Evolutionary conservation across 1,284 basidiomycete genomes (phyloP).

Genomic region (Cronartium quercuum): DNA sequence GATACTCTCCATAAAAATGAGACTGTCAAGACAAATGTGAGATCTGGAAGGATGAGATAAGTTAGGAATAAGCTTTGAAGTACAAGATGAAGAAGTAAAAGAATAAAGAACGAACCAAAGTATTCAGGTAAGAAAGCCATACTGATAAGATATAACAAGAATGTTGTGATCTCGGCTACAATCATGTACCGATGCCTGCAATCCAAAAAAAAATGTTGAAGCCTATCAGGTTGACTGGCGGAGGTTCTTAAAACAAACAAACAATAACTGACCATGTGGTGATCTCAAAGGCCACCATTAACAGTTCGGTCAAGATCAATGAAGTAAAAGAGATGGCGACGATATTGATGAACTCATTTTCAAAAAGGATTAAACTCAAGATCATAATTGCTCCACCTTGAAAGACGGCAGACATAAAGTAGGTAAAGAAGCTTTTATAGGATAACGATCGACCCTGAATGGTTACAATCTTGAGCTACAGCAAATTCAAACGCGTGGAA

Average conservation of each 20-base stretch:
- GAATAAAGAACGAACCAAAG: conserved; percentile 65
- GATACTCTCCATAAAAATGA: conserved; percentile 93
- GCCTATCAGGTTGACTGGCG: not conserved
- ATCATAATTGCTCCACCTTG: conserved; percentile 99
- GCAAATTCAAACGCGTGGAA: not conserved
- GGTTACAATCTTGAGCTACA: not conserved
- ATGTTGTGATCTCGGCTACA: conserved; percentile 79
- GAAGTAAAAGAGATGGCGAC: conserved; percentile 97
- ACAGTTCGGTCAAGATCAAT: conserved; percentile 89
- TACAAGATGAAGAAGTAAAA: not conserved
- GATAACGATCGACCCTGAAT: conserved; percentile 77
- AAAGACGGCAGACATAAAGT: conserved; percentile 95
- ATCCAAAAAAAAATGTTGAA: not conserved
- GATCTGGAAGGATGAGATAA: conserved; percentile 57
- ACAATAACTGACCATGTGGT: conserved; percentile 71
- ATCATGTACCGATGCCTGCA: conserved; percentile 92
- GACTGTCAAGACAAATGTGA: conserved; percentile 79
- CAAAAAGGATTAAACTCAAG: conserved; percentile 88
- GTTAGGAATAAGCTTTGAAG: not conserved
- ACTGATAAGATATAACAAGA: conserved; percentile 80
- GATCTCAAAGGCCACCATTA: conserved; percentile 97
- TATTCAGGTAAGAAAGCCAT: conserved; percentile 93
- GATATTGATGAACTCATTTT: conserved; percentile 95
- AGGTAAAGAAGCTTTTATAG: conserved; percentile 96
- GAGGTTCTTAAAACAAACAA: conserved; percentile 5